A percentile compares a stretch with the other conserved stretches of the same genome.
phyloP scores from a whole-genome alignment of 345 rosid genomes.

The Geranium brycei region DNA sequence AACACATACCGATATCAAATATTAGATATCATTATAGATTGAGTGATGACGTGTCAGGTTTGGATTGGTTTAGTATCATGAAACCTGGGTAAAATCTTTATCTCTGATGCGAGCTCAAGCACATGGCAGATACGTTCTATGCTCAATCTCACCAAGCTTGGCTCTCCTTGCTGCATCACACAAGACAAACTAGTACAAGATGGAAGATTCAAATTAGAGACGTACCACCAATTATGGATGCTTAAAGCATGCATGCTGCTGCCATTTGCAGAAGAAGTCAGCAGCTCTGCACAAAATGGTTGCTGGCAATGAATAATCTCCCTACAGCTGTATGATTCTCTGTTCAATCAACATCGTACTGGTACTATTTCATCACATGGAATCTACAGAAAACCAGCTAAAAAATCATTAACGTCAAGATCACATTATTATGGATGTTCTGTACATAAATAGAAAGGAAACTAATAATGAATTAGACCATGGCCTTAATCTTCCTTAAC shows the following conservation, averaged over 20 bases:
- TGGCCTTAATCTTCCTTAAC: not conserved
- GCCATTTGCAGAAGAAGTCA: not conserved
- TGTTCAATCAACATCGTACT: not conserved
- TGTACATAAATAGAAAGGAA: not conserved
- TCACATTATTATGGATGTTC: not conserved
- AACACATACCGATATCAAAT: not conserved
- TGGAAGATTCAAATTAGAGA: not conserved
- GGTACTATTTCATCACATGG: not conserved
- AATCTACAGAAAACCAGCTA: not conserved
- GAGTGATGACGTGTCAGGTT: conserved; percentile 16
- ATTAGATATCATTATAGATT: conserved; percentile 14
- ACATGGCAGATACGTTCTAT: no score
- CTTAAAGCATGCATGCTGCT: not conserved
- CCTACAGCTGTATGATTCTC: not conserved
- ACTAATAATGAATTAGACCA: not conserved
- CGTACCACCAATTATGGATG: not conserved
- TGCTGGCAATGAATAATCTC: not conserved
- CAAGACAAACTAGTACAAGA: not conserved
- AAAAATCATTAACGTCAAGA: not conserved
- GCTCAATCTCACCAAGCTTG: not conserved
- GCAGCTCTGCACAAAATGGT: no score
- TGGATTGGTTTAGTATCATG: conserved; percentile 9
- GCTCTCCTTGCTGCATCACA: not conserved
- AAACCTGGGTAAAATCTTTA: not conserved
- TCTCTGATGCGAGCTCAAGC: no score